phyloP scores from a whole-genome alignment of 805 yeast species.

The Komagataella ulmi region DNA sequence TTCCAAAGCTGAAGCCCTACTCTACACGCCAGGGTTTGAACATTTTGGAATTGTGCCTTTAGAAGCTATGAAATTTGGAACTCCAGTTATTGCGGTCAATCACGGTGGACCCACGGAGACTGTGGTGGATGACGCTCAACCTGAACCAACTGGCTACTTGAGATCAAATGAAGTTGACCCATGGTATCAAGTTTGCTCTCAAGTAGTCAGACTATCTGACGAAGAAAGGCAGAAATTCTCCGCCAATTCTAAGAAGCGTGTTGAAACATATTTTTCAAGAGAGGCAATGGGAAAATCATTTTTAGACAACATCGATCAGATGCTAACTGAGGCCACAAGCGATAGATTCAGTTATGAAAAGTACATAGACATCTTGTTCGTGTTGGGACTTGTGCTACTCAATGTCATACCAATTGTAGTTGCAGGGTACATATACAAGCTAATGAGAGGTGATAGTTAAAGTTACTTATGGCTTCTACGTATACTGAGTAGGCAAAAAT shows the following conservation, averaged over 20 bases:
- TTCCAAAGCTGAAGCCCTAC: constrained; percentile 38
- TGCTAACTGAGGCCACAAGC: background rate
- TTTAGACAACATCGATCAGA: background rate
- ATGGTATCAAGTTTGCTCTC: background rate
- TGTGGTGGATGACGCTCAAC: constrained; percentile 21
- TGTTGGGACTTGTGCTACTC: background rate
- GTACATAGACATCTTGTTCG: background rate
- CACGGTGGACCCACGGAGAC: constrained; percentile 94
- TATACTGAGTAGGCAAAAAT: too few species aligned
- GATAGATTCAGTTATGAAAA: background rate
- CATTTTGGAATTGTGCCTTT: constrained; percentile 98
- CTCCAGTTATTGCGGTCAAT: constrained; percentile 76
- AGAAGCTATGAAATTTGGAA: constrained; percentile 80
- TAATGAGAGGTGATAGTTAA: background rate
- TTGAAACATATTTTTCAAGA: background rate
- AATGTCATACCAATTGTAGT: background rate
- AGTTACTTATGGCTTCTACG: background rate
- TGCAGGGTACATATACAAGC: background rate
- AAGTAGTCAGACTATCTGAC: background rate
- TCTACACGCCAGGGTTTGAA: constrained; percentile 85
- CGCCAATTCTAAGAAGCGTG: background rate
- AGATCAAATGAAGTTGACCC: background rate
- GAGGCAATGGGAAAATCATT: background rate
- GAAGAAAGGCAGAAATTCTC: background rate
- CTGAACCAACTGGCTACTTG: constrained; percentile 1